Percentiles rank a stretch among this genome's conserved stretches.
Conservation (phyloP, 164 flowering plant species). For the Tetracentron sinense region DNA sequence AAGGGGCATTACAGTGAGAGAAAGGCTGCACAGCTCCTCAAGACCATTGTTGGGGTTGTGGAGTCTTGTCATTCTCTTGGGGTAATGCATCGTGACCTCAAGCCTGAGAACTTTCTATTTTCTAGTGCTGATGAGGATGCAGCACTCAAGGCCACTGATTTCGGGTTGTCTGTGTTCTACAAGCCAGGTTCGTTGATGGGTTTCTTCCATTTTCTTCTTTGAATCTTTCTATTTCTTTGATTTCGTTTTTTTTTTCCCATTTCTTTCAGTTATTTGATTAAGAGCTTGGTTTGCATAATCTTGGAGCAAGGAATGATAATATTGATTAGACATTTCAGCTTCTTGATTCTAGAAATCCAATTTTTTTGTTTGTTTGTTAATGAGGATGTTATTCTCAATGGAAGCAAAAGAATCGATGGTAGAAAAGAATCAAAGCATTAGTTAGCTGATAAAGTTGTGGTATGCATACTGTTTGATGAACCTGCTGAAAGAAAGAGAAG, state of each 20-base stretch:
- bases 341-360: too few relatives aligned
- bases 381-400: too few relatives aligned
- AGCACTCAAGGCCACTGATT: constrained; percentile 75
- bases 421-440: too few relatives aligned
- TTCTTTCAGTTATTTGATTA: not conserved
- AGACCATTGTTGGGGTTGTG: constrained; percentile 77
- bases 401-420: too few relatives aligned
- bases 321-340: too few relatives aligned
- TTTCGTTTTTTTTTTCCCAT: not conserved
- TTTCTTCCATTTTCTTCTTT: too few relatives aligned
- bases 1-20: constrained; percentile 85
- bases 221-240: not conserved
- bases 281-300: not conserved
- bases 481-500: too few relatives aligned
- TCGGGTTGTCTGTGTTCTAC: constrained; percentile 82
- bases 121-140: constrained; percentile 62
- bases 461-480: too few relatives aligned
- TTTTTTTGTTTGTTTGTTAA: too few relatives aligned
- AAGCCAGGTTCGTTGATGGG: constrained; percentile 66
- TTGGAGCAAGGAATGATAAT: not conserved
- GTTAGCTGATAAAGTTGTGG: too few relatives aligned
- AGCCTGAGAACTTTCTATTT: constrained; percentile 95
- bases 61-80: constrained; percentile 93
- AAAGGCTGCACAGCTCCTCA: constrained; percentile 66
- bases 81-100: constrained; percentile 90